phyloP scores from a whole-genome alignment of 805 yeast species.

The Diddensiella transvaalensis region DNA sequence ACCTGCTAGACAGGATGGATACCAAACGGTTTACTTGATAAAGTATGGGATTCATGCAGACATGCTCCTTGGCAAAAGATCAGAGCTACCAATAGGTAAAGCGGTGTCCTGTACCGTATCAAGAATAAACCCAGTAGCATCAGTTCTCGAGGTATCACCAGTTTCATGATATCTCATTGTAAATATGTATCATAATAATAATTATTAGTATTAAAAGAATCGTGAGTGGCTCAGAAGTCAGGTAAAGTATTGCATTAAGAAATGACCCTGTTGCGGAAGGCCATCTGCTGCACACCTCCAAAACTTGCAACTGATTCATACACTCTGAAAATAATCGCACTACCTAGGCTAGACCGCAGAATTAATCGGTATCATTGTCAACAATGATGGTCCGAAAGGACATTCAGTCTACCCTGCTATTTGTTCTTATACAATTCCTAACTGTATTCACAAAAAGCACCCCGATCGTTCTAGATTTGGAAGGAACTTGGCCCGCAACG shows the following conservation, averaged over 20 bases:
- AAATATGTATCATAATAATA: too few relatives aligned
- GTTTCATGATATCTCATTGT: too few relatives aligned
- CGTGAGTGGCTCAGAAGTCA: too few relatives aligned
- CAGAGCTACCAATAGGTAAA: neutral
- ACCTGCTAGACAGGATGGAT: neutral
- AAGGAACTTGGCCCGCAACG: constrained; percentile 21
- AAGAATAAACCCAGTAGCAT: neutral
- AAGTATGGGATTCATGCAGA: constrained; percentile 6
- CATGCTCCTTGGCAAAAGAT: neutral
- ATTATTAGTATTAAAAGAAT: too few relatives aligned
- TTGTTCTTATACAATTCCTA: neutral
- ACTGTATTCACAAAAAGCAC: neutral
- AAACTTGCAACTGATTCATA: too few relatives aligned
- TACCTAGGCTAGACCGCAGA: too few relatives aligned
- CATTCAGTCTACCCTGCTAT: neutral
- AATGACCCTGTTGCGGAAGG: too few relatives aligned
- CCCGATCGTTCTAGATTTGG: constrained; percentile 14
- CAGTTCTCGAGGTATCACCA: neutral
- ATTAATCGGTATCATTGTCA: too few relatives aligned
- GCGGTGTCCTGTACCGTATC: neutral
- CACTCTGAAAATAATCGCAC: too few relatives aligned
- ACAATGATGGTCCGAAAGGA: neutral
- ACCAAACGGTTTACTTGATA: constrained; percentile 5
- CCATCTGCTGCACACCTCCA: too few relatives aligned
- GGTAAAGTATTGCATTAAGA: too few relatives aligned